Evolutionary conservation across 345 rosid genomes (phyloP).

Genomic region (Hibiscus tridactylites): DNA sequence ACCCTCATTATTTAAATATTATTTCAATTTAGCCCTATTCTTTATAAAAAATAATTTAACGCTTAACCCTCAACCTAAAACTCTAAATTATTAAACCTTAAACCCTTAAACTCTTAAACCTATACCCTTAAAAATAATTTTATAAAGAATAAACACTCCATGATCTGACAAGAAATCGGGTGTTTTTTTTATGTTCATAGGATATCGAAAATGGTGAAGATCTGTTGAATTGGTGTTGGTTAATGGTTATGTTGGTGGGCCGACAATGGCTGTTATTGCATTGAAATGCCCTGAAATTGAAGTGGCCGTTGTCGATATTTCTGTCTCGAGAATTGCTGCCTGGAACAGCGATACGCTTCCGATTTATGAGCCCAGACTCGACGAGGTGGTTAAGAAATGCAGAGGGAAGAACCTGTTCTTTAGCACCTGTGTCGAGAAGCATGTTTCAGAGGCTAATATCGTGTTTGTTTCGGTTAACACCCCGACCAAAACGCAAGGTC

Average conservation of each 20-base stretch:
- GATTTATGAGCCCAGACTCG: constrained; percentile 67
- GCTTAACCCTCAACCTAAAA: too few species aligned
- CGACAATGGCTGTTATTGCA: constrained; percentile 74
- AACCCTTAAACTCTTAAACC: too few species aligned
- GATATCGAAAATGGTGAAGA: constrained; percentile 50
- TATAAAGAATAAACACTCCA: neutral
- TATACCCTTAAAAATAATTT: too few species aligned
- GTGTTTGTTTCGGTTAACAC: constrained; percentile 73
- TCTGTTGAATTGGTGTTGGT: constrained; percentile 73
- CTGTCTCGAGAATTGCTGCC: constrained; percentile 45
- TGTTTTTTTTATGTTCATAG: constrained; percentile 1
- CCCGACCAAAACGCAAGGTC: constrained; percentile 66
- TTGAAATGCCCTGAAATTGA: constrained; percentile 50
- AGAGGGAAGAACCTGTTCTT: constrained; percentile 59
- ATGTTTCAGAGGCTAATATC: constrained; percentile 55
- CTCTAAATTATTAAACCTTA: too few species aligned
- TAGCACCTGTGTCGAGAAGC: constrained; percentile 58
- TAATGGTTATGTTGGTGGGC: constrained; percentile 74
- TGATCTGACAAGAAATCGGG: neutral
- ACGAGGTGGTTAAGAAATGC: constrained; percentile 54
- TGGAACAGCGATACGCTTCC: constrained; percentile 68
- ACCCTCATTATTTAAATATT: too few species aligned
- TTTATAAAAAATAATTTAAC: too few species aligned
- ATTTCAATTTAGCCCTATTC: too few species aligned
- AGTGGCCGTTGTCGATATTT: constrained; percentile 61